These are phyloP conservation scores for Crithidia bombi DNA, from an alignment of 208 protist species.

Conservation along the genomic window DNA sequence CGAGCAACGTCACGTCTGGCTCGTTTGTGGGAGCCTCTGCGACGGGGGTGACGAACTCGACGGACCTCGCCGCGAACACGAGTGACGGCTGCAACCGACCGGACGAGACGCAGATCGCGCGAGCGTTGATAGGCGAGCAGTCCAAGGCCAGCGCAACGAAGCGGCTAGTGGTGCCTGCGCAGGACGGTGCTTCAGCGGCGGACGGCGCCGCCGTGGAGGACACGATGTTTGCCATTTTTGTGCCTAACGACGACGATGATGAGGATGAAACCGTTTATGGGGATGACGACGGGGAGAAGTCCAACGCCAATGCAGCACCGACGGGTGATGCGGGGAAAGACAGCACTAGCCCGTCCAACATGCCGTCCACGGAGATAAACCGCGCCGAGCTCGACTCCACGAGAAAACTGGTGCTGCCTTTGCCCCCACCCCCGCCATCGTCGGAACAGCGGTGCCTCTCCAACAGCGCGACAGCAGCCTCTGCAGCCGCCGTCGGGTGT, in stretches of 20 bases:
- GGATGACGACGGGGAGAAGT: not conserved
- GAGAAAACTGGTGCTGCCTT: not conserved
- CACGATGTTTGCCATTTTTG: constrained; percentile 50
- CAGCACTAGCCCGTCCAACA: constrained; percentile 7
- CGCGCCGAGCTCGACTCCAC: not conserved
- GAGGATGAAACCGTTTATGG: constrained; percentile 5
- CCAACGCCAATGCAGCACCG: not conserved
- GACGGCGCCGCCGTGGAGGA: constrained; percentile 20
- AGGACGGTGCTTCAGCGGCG: not conserved
- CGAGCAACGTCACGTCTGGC: constrained; percentile 7
- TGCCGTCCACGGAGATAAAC: not conserved
- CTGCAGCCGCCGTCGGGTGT: not conserved
- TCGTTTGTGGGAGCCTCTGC: constrained; percentile 2
- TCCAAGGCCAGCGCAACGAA: constrained; percentile 12
- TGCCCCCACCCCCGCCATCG: not conserved
- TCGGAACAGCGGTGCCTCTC: constrained; percentile 8
- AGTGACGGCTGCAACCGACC: constrained; percentile 8
- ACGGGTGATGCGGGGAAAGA: not conserved
- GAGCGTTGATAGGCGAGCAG: constrained; percentile 30
- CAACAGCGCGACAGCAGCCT: not conserved
- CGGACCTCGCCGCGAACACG: constrained; percentile 1
- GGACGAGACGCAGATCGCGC: constrained; percentile 23
- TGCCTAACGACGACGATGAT: constrained; percentile 22
- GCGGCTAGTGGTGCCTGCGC: not conserved
- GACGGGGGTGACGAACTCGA: not conserved